These are phyloP conservation scores for Cystoderma amianthinum DNA, from an alignment of 768 basidiomycete species.

Conservation along the genomic window DNA sequence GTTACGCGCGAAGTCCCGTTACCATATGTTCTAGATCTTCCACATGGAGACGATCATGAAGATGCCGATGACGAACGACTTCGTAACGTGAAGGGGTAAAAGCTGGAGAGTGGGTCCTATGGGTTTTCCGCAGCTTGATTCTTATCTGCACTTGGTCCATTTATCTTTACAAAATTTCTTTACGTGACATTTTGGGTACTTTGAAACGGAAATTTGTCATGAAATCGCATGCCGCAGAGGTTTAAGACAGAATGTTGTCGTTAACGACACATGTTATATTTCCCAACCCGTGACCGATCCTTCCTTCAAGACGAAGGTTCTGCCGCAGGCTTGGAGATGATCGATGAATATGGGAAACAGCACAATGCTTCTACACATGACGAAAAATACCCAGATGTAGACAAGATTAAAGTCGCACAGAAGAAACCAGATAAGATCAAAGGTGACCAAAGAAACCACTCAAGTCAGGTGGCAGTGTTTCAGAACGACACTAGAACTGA, in stretches of 20 bases:
- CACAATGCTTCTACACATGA: neutral
- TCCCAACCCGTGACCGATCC: no score
- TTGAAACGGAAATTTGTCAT: no score
- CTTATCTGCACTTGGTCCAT: neutral
- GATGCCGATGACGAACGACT: constrained; percentile 10
- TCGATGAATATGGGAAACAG: neutral
- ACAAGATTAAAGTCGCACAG: neutral
- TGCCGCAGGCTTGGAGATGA: no score
- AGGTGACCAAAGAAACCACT: neutral
- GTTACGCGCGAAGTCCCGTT: constrained; percentile 81
- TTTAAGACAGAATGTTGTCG: neutral
- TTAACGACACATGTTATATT: neutral
- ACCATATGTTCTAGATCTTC: constrained; percentile 62
- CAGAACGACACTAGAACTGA: neutral
- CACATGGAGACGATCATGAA: constrained; percentile 38
- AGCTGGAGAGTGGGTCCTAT: neutral
- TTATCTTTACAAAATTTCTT: no score
- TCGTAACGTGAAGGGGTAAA: neutral
- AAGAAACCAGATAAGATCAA: neutral
- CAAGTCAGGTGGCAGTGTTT: neutral
- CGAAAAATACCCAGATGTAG: neutral
- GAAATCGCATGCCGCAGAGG: no score
- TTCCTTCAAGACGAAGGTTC: no score
- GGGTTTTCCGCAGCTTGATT: neutral
- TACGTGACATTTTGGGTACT: no score